Base-by-base conservation (phyloP, 2,329 filamentous ascomycete genomes). In the Alternaria sp. region DNA sequence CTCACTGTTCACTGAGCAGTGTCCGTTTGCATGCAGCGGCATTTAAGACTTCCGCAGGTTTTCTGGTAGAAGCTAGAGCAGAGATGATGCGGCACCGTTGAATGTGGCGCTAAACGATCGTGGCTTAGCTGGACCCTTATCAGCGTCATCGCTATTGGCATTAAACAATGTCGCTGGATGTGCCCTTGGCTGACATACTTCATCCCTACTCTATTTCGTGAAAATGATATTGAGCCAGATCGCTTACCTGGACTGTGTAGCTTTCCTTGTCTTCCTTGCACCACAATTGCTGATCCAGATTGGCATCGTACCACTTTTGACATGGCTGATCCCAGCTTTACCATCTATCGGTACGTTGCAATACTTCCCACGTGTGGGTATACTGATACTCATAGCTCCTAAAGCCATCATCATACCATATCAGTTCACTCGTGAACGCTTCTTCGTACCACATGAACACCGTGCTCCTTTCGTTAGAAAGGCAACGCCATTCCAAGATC, bases 401-500 rank as follows among this genome's bases (percentile, higher is more conserved):
- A 61, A 67, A 90, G 87, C 85, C 44, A 62, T 88, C 41, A 72
- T 82, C 62, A 76, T 92, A 23, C 90, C 90, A 14, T 77, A 79
- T 41, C 75, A 82, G 44, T 85, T 91, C 66, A 60, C 90, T 36
- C 76, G 76, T 42, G 87, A 90, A 69, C 82, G 86, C 56, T 85
- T 84, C 63, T 76, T 87, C 37, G 80, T 80, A 0, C 71, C 75
- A 5, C 72, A 70, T 54, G 67, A 80, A 26, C 63, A 82, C 5
- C 83, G 82, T 61, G 81, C 86, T 5, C 83, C 85, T 1, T 93
- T 93, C 66, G 85, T 89, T n/a, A 86, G 84, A 65, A 83, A 83
- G 53, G 86, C 90, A n/a, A 87, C 88, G 3, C 78, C 86, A 1
- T 94, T 93, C 71, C 90, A 94, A 74, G 90, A 93, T 71, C 75